Conservation (phyloP, 805 yeast species). For the Priceomyces haplophilus region DNA sequence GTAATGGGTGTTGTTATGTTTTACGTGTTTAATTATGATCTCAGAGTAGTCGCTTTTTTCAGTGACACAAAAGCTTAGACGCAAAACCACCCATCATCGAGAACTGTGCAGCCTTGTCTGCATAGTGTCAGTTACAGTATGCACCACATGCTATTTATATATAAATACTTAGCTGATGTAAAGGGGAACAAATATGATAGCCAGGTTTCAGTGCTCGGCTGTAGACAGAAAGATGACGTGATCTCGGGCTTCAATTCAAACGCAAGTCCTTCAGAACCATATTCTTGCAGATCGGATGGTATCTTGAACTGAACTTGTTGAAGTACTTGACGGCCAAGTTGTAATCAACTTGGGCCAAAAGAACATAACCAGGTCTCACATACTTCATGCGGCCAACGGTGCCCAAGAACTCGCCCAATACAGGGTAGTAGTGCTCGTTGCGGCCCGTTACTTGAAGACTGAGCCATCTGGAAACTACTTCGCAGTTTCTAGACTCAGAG, state of each 20-base stretch:
- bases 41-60: not conserved
- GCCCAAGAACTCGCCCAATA: slow-evolving; percentile 79
- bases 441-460: slow-evolving; percentile 59
- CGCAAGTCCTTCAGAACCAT: slow-evolving; percentile 83
- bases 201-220: too few species aligned
- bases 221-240: too few species aligned
- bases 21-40: slow-evolving; percentile 5
- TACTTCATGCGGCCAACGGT: slow-evolving; percentile 94
- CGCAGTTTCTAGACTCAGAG: slow-evolving; percentile 65
- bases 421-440: slow-evolving; percentile 43
- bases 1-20: not conserved
- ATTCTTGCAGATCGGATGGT: slow-evolving; percentile 82
- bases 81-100: not conserved
- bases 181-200: too few species aligned
- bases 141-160: too few species aligned
- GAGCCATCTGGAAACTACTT: slow-evolving; percentile 76
- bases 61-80: not conserved
- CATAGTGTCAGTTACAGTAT: too few species aligned
- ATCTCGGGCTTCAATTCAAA: slow-evolving; percentile 15
- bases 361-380: slow-evolving; percentile 79
- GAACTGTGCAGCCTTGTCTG: too few species aligned
- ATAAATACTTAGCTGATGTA: too few species aligned
- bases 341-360: slow-evolving; percentile 62
- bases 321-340: slow-evolving; percentile 66
- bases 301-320: slow-evolving; percentile 51